Conservation (phyloP, 805 yeast species). For the Saturnispora gosingensis region DNA sequence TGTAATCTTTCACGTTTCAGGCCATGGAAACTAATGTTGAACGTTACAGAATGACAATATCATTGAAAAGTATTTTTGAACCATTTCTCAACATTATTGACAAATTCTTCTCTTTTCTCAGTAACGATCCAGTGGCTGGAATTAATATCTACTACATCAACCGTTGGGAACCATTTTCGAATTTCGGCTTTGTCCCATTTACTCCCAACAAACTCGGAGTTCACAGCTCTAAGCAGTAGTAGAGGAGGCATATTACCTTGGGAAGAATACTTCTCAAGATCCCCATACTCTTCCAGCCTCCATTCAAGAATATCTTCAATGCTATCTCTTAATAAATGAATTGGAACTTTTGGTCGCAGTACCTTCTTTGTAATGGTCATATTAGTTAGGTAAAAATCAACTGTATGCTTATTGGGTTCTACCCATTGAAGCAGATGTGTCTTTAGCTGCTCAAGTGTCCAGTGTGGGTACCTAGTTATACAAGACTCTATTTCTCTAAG, state of each 20-base stretch:
- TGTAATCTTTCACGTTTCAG: background rate
- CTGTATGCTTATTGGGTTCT: conserved; percentile 49
- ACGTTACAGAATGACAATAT: background rate
- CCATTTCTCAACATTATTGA: conserved; percentile 48
- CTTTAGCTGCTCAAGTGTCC: conserved; percentile 39
- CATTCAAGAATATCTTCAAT: conserved; percentile 55
- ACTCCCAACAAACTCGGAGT: conserved; percentile 35
- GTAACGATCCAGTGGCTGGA: conserved; percentile 91
- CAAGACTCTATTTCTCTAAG: conserved; percentile 13
- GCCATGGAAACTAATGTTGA: background rate
- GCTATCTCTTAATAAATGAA: conserved; percentile 52
- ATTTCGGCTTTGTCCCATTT: conserved; percentile 14
- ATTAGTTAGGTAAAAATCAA: conserved; percentile 70
- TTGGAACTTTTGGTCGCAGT: conserved; percentile 43
- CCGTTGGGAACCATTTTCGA: conserved; percentile 46
- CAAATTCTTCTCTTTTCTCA: conserved; percentile 70
- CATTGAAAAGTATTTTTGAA: conserved; percentile 1
- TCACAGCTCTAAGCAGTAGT: conserved; percentile 66
- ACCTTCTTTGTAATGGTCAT: conserved; percentile 29
- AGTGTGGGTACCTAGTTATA: conserved; percentile 23
- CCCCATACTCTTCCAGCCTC: conserved; percentile 26
- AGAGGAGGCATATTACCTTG: conserved; percentile 58
- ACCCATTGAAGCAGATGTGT: conserved; percentile 48
- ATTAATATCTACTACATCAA: conserved; percentile 57
- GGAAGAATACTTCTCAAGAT: conserved; percentile 17